Base-by-base conservation (phyloP, 129 eudicot genomes). In the Ambrosia artemisiifolia region DNA sequence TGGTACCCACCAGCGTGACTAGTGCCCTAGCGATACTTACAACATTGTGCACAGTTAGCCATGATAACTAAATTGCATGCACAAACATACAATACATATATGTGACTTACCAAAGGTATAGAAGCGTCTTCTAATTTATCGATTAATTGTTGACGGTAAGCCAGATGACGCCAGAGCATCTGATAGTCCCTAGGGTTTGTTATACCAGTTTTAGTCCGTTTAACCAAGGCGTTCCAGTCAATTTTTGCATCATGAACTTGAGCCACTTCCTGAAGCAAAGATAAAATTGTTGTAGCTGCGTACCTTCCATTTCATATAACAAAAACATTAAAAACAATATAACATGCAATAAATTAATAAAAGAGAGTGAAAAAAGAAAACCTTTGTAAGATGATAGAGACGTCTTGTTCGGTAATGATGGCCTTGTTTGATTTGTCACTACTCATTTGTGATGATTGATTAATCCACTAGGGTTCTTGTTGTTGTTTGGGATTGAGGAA, bases 101-200 rank as follows among this genome's bases (percentile, higher is more conserved):
- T 24, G 33, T 67, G 44, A 59, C 69, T 49, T n/a, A 89, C 96
- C 85, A 87, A 33, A 76, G 92, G 96, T 46, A 81, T 80, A 65
- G 65, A 78, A 42, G 43, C 88, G 69, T 77, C 76, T 48, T 82
- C 90, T 9, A 85, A 18, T n/a, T 49, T 73, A n/a, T 89, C 95
- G 3, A 60, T 32, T 74, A 93, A 67, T 12, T 79, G 32, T 17
- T 84, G 73, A 0, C 92, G 87, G 80, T 93, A 93, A n/a, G 98
- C 96, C 59, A 89, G 77, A 83, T 92, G 96, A 64, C 96, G 88
- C 98, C 98, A 92, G 17, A 92, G 57, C 98, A 85, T 87, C 38
- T 89, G 98, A 80, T 86, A 87, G 47, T 89, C 98, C 80, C 92
- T 87, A 7, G 98, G 83, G 78, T 64, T 78, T 0, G 85, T 63